Percentiles rank a stretch among this genome's conserved stretches.
These are phyloP conservation scores for Carnegiea gigantea DNA, from an alignment of 179 eudicot genomes.

Conservation along the genomic window DNA sequence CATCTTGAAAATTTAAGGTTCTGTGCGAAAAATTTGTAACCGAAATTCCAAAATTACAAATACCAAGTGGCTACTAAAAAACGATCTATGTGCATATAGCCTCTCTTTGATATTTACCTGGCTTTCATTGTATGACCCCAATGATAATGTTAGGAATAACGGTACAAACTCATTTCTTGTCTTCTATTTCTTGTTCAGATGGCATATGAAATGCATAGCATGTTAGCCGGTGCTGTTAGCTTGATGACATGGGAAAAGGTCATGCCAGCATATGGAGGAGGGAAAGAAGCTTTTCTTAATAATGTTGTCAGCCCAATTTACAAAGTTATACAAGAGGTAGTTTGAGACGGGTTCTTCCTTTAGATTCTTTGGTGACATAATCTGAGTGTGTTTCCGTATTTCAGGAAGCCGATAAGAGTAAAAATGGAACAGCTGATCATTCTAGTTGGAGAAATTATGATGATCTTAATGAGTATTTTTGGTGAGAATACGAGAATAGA, in stretches of 20 bases:
- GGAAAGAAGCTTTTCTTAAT: conserved; percentile 64
- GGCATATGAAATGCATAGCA: conserved; percentile 88
- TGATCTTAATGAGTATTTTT: conserved; percentile 90
- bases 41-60: not conserved
- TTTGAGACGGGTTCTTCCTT: conserved; percentile 15
- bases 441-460: conserved; percentile 99
- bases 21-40: too few relatives aligned
- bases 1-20: too few relatives aligned
- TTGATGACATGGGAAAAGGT: conserved; percentile 72
- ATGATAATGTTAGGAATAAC: not conserved
- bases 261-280: conserved; percentile 88
- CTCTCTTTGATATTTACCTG: not conserved
- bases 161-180: not conserved
- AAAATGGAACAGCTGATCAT: conserved; percentile 79
- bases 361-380: not conserved
- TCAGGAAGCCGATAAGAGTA: conserved; percentile 84
- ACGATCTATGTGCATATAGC: not conserved
- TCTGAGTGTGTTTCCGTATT: conserved; percentile 29
- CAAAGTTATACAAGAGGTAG: conserved; percentile 66
- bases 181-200: conserved; percentile 48
- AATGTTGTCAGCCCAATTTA: conserved; percentile 70
- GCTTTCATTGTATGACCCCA: not conserved
- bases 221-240: conserved; percentile 80
- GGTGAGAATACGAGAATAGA: conserved; percentile 41
- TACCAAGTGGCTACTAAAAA: not conserved